Evolutionary conservation across 306 rosid species (phyloP), one percentile per base, ranked within the genome.

Genomic region (Medicago arabica): DNA sequence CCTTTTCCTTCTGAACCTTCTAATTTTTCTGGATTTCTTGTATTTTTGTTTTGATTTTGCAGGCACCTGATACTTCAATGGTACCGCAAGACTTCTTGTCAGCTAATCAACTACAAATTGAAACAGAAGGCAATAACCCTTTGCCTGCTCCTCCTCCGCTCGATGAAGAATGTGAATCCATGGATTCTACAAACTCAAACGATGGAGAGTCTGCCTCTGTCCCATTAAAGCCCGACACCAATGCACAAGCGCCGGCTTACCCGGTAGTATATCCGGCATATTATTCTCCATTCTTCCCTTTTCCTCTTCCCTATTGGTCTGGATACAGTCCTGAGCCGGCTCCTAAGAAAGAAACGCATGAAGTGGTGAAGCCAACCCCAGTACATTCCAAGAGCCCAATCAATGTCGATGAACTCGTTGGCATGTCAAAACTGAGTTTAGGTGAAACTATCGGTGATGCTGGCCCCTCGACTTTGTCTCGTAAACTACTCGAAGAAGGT

Each of bases 321-420:
- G 96, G 90, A 75, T 85, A 80, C 82, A 70, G 68, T 71, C 76
- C 88, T 5, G 96, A 90, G 77, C 78, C 84, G 55, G 77, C 84
- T 8, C 13, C 76, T 9, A 85, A 80, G 81, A 78, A 72, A 71
- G 99, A 95, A 63, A 88, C 85, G 28, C 97, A 89, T 3, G 96
- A 89, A 84, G 86, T 95, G 78, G 85, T 92, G 79, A 95, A 92
- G 83, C 99, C 99, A 77, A 95, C 91, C n/a, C 97, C 99, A 23
- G 85, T 92, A 46, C 97, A 90, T 82, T 85, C 97, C 5, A 92
- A 90, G 85, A 82, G 79, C 83, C 98, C 98, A 0, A 87, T 95
- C 72, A 92, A 95, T 72, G 96, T 95, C 13, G 96, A 92, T 76
- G 99, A 90, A 86, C 89, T 95, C 12, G 93, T 95, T 57, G 97